Conservation (phyloP, 192 early-diverging fungal genomes). For the Allomyces arbusculus region DNA sequence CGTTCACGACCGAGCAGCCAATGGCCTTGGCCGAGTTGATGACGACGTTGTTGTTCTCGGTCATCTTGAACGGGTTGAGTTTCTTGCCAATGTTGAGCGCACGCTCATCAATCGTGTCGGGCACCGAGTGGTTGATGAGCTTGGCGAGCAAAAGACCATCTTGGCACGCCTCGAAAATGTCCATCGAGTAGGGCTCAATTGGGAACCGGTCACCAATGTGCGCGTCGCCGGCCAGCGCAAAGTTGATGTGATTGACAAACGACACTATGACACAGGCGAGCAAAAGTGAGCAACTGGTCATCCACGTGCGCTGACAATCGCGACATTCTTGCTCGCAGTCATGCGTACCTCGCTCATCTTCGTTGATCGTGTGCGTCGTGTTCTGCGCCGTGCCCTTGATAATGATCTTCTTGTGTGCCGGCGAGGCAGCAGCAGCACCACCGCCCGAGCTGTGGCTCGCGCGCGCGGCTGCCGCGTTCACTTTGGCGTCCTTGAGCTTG, state of each 20-base stretch:
- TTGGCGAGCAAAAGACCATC: conserved; percentile 18
- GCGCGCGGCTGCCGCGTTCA: neutral
- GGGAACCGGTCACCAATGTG: conserved; percentile 73
- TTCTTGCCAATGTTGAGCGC: conserved; percentile 78
- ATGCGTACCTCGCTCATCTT: conserved; percentile 45
- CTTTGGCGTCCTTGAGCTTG: neutral
- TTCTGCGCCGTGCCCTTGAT: conserved; percentile 65
- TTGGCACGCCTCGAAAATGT: conserved; percentile 87
- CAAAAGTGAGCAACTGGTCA: too few relatives aligned
- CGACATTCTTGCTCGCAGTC: too few relatives aligned
- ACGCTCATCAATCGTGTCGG: conserved; percentile 96
- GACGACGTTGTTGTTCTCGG: conserved; percentile 98
- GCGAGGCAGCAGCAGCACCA: conserved; percentile 12
- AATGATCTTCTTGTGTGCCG: conserved; percentile 60
- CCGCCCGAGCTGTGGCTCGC: neutral
- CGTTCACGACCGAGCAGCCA: conserved; percentile 89
- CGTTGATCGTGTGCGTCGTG: conserved; percentile 93
- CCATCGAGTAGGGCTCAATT: conserved; percentile 82
- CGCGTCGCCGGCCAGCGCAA: conserved; percentile 53
- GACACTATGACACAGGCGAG: conserved; percentile 37
- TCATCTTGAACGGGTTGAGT: conserved; percentile 86
- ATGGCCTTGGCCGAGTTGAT: conserved; percentile 98
- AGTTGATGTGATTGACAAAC: conserved; percentile 89
- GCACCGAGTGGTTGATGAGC: conserved; percentile 63
- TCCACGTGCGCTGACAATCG: too few relatives aligned